A percentile compares a stretch with the other conserved stretches of the same genome.
Evolutionary conservation across 2,329 filamentous ascomycete species (phyloP).

Genomic region (Aspergillus niger): DNA sequence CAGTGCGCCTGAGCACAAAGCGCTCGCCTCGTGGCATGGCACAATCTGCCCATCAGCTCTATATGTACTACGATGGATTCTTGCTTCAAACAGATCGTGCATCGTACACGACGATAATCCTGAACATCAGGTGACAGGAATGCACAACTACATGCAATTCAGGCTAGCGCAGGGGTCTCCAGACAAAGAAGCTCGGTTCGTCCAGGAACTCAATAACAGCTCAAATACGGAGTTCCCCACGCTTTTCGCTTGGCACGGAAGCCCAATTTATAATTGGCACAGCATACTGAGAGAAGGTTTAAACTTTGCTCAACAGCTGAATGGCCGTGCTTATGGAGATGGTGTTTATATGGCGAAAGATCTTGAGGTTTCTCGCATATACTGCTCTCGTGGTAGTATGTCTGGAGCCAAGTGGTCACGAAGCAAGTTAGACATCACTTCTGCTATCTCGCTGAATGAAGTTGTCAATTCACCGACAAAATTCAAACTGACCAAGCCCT

Average conservation of each 20-base stretch:
- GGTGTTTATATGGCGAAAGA: slow-evolving; percentile 77
- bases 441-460: slow-evolving; percentile 76
- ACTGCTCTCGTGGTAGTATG: too few species aligned
- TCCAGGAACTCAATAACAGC: slow-evolving; percentile 57
- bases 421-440: slow-evolving; percentile 62
- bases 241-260: slow-evolving; percentile 86
- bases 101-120: slow-evolving; percentile 67
- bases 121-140: slow-evolving; percentile 61
- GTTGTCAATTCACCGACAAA: slow-evolving; percentile 70
- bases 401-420: slow-evolving; percentile 59
- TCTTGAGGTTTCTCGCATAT: slow-evolving; percentile 54
- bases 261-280: slow-evolving; percentile 77
- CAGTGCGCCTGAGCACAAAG: slow-evolving; percentile 21
- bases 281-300: slow-evolving; percentile 82
- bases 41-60: slow-evolving; percentile 66
- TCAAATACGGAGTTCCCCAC: slow-evolving; percentile 60
- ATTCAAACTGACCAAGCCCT: slow-evolving; percentile 43
- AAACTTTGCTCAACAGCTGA: slow-evolving; percentile 62
- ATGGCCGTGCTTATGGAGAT: slow-evolving; percentile 74
- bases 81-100: slow-evolving; percentile 85
- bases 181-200: slow-evolving; percentile 79
- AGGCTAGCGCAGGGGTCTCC: slow-evolving; percentile 85
- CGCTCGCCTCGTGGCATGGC: slow-evolving; percentile 57
- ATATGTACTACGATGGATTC: slow-evolving; percentile 78
- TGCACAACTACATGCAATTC: slow-evolving; percentile 75